These are phyloP conservation scores for Phytopythium mirpurense DNA, from an alignment of 352 stramenopile species.

Conservation along the genomic window DNA sequence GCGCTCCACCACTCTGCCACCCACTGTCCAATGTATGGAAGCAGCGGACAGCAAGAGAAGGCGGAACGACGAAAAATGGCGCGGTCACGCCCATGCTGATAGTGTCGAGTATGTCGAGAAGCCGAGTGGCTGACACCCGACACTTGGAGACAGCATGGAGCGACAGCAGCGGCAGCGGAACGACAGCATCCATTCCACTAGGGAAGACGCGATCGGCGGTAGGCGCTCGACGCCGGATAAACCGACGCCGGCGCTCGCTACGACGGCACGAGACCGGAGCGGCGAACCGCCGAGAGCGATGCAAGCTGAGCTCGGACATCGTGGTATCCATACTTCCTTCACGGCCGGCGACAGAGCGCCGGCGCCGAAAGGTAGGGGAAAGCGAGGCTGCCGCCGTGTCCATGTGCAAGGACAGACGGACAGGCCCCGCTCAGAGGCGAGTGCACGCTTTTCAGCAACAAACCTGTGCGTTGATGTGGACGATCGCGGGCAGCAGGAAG, in stretches of 20 bases:
- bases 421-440: background rate
- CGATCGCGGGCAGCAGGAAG: constrained; percentile 99
- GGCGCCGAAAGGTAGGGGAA: background rate
- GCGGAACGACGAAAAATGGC: constrained; percentile 10
- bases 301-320: constrained; percentile 5
- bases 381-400: background rate
- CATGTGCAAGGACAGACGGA: background rate
- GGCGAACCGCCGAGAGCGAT: background rate
- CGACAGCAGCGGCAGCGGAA: constrained; percentile 5
- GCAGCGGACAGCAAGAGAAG: background rate
- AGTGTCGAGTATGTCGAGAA: constrained; percentile 2
- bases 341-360: background rate
- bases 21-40: background rate
- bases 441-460: constrained; percentile 39
- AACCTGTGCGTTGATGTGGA: constrained; percentile 99
- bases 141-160: constrained; percentile 5
- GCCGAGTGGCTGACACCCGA: background rate
- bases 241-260: constrained; percentile 1
- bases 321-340: constrained; percentile 8
- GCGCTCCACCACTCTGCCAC: background rate
- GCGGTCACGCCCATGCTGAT: constrained; percentile 5
- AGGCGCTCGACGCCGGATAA: background rate
- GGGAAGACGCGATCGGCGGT: constrained; percentile 2
- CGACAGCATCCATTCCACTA: constrained; percentile 3
- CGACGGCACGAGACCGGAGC: constrained; percentile 1